A percentile compares a stretch with the other conserved stretches of the same genome.
phyloP scores from a whole-genome alignment of 1,139 yeast genomes.

The Candida albicans region DNA sequence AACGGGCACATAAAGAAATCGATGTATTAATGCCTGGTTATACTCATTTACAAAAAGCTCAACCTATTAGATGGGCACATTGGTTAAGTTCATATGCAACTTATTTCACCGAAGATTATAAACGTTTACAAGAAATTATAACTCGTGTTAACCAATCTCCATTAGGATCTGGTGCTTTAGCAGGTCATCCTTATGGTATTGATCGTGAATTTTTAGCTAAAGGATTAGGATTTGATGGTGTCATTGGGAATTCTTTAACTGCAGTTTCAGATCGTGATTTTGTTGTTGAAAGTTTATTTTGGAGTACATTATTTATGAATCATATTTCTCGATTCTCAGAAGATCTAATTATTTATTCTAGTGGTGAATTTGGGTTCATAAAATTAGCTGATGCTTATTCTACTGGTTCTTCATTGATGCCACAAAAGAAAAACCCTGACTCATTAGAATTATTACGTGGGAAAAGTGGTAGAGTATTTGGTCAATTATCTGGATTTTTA shows the following conservation, averaged over 20 bases:
- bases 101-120: constrained; percentile 85
- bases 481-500: constrained; percentile 90
- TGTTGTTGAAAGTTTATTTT: constrained; percentile 93
- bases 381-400: constrained; percentile 96
- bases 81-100: constrained; percentile 96
- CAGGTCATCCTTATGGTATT: constrained; percentile 98
- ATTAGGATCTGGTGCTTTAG: constrained; percentile 95
- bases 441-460: constrained; percentile 93
- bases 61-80: constrained; percentile 98
- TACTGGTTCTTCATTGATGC: constrained; percentile 97
- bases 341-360: constrained; percentile 91
- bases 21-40: constrained; percentile 97
- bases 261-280: constrained; percentile 98
- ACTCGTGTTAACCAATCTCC: constrained; percentile 87
- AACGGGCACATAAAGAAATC: constrained; percentile 81
- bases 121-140: constrained; percentile 77
- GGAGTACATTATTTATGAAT: constrained; percentile 95
- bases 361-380: constrained; percentile 95
- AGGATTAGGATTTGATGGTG: constrained; percentile 75
- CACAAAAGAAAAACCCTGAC: constrained; percentile 98
- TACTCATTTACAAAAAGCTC: constrained; percentile 97
- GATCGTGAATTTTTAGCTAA: constrained; percentile 87
- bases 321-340: constrained; percentile 93
- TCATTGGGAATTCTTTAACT: constrained; percentile 90
- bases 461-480: constrained; percentile 95